phyloP scores from a whole-genome alignment of 148 eudicot genomes.

The Rhododendron williamsianum region DNA sequence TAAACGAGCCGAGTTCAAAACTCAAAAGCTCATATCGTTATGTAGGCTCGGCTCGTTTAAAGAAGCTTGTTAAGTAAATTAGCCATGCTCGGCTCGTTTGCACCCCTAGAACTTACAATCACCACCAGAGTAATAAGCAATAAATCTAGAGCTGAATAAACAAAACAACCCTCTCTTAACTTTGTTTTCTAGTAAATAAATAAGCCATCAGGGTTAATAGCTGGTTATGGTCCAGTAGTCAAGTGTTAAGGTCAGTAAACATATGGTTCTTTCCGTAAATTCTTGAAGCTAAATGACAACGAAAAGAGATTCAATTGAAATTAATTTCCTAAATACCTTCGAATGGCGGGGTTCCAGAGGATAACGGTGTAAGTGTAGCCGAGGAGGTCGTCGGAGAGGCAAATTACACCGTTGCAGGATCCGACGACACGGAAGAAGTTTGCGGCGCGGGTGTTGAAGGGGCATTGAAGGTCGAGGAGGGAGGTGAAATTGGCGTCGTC shows the following conservation, averaged over 20 bases:
- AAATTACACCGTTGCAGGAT: not conserved
- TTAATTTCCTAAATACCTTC: not conserved
- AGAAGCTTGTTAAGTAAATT: too few relatives aligned
- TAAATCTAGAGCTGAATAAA: too few relatives aligned
- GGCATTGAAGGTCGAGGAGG: not conserved
- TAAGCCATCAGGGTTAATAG: not conserved
- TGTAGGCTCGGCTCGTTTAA: too few relatives aligned
- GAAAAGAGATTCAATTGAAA: not conserved
- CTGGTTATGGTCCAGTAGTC: too few relatives aligned
- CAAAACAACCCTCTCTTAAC: too few relatives aligned
- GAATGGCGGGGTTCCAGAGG: conserved; percentile 2
- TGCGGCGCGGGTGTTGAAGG: not conserved
- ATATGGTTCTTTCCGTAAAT: not conserved
- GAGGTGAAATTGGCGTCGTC: not conserved
- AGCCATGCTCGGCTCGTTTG: too few relatives aligned
- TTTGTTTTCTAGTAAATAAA: too few relatives aligned
- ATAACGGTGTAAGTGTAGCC: not conserved
- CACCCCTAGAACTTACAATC: too few relatives aligned
- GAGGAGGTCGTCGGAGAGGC: not conserved
- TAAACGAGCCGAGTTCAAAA: too few relatives aligned
- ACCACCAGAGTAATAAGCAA: too few relatives aligned
- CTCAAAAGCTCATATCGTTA: too few relatives aligned
- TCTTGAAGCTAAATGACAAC: not conserved
- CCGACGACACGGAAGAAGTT: not conserved
- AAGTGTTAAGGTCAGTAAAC: not conserved